A percentile compares a stretch with the other conserved stretches of the same genome.
These are phyloP conservation scores for Melanopsichium pennsylvanicum DNA, from an alignment of 1,284 basidiomycete species.

Conservation along the genomic window DNA sequence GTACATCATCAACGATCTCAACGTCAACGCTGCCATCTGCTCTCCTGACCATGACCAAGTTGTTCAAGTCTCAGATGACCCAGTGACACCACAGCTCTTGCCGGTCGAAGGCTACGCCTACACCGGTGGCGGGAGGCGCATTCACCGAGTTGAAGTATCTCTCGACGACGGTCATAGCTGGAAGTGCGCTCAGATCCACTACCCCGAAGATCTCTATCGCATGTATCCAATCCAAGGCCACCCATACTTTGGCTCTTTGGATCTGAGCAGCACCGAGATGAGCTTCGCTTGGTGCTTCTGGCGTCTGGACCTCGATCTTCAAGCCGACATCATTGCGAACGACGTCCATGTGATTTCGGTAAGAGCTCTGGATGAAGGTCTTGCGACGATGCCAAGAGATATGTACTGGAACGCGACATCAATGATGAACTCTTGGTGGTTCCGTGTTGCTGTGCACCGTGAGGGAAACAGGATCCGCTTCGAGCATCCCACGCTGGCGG, in stretches of 20 bases:
- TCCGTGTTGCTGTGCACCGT: constrained; percentile 71
- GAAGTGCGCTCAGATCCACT: constrained; percentile 70
- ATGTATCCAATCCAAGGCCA: constrained; percentile 61
- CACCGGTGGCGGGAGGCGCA: constrained; percentile 73
- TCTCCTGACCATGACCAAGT: constrained; percentile 72
- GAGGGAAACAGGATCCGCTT: constrained; percentile 69
- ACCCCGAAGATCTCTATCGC: constrained; percentile 73
- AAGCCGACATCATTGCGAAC: constrained; percentile 65
- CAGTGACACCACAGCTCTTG: constrained; percentile 10
- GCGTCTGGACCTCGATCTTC: constrained; percentile 68
- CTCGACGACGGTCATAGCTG: constrained; percentile 73
- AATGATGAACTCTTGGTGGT: constrained; percentile 75
- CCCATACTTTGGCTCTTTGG: constrained; percentile 67
- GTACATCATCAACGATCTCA: constrained; percentile 71
- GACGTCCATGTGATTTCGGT: constrained; percentile 70
- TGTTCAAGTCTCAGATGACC: constrained; percentile 59
- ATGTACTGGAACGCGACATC: constrained; percentile 70
- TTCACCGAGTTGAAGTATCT: constrained; percentile 73
- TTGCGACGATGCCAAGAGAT: constrained; percentile 70
- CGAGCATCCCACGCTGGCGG: constrained; percentile 74
- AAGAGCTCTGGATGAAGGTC: constrained; percentile 72
- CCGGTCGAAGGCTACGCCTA: constrained; percentile 73
- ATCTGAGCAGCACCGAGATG: constrained; percentile 71
- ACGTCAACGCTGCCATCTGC: constrained; percentile 74
- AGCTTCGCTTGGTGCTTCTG: constrained; percentile 77